These are phyloP conservation scores for Ophiostoma sp. DNA, from an alignment of 2,329 filamentous ascomycete genomes.

Conservation along the genomic window DNA sequence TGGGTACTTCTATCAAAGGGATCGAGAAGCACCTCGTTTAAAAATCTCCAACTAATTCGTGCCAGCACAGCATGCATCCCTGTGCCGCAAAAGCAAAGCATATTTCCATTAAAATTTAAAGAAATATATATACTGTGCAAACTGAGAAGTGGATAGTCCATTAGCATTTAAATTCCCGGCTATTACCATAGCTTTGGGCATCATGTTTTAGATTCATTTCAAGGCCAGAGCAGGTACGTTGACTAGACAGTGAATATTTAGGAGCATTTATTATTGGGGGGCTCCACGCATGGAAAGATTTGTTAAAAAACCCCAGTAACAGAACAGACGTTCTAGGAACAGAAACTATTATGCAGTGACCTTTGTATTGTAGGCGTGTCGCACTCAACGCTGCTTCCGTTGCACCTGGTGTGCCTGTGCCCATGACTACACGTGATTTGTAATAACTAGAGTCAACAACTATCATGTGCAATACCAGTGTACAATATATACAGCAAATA, in stretches of 20 bases:
- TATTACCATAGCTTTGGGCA: not conserved
- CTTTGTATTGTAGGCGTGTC: not conserved
- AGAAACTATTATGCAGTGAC: not conserved
- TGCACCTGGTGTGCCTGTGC: not conserved
- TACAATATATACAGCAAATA: not conserved
- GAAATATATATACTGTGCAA: not conserved
- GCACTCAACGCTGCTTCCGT: not conserved
- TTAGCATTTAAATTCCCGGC: not conserved
- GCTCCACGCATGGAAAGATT: not conserved
- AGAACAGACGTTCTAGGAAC: not conserved
- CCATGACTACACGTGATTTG: not conserved
- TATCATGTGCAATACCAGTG: not conserved
- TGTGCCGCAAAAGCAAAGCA: not conserved
- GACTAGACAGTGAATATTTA: not conserved
- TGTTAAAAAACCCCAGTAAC: no score
- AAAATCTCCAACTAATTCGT: not conserved
- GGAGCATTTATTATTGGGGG: not conserved
- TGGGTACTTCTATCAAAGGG: not conserved
- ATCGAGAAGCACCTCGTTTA: not conserved
- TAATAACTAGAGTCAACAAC: not conserved
- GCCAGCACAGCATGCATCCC: not conserved
- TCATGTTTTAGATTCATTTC: not conserved
- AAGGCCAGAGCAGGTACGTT: not conserved
- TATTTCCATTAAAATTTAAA: not conserved
- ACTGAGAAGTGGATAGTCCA: not conserved